Percentiles rank a stretch among this genome's conserved stretches.
These are phyloP conservation scores for Pythium sp. DNA, from an alignment of 352 stramenopile genomes.

Conservation along the genomic window DNA sequence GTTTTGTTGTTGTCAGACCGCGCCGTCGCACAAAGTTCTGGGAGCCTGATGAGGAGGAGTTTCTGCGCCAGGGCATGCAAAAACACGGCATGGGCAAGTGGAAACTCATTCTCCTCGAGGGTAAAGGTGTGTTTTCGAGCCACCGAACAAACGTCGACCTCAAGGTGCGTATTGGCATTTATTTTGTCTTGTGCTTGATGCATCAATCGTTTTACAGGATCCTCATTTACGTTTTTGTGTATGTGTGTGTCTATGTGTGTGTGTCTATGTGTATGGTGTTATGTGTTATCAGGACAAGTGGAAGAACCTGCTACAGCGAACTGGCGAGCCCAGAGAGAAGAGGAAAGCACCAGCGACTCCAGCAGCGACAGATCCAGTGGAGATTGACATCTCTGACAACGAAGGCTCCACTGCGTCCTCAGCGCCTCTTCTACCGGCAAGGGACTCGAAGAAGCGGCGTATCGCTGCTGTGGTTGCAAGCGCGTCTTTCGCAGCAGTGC, in stretches of 20 bases:
- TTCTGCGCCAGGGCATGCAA: slow-evolving; percentile 38
- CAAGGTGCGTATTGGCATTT: slow-evolving; percentile 31
- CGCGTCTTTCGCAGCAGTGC: slow-evolving; percentile 10
- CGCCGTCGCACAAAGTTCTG: slow-evolving; percentile 35
- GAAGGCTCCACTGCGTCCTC: background rate
- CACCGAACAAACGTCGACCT: slow-evolving; percentile 64
- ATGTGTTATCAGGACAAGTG: slow-evolving; percentile 38
- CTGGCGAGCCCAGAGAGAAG: background rate
- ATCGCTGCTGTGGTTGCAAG: slow-evolving; percentile 1
- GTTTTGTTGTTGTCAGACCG: slow-evolving; percentile 8
- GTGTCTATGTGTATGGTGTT: background rate
- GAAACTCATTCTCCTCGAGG: slow-evolving; percentile 41
- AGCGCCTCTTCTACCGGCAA: background rate
- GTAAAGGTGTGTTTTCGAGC: slow-evolving; percentile 32
- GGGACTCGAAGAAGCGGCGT: background rate
- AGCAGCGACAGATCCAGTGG: background rate
- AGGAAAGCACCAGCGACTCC: background rate
- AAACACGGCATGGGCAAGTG: slow-evolving; percentile 42
- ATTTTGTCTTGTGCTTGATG: background rate
- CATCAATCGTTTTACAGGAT: background rate
- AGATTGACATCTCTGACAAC: slow-evolving; percentile 3
- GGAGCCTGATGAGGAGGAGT: slow-evolving; percentile 42
- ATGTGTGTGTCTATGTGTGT: background rate
- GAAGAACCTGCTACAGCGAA: slow-evolving; percentile 29
- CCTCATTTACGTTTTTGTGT: background rate